Percentiles rank a stretch among this genome's conserved stretches.
phyloP scores from a whole-genome alignment of 176 grass and related monocot genomes.

The Cenchrus fungigraminus region DNA sequence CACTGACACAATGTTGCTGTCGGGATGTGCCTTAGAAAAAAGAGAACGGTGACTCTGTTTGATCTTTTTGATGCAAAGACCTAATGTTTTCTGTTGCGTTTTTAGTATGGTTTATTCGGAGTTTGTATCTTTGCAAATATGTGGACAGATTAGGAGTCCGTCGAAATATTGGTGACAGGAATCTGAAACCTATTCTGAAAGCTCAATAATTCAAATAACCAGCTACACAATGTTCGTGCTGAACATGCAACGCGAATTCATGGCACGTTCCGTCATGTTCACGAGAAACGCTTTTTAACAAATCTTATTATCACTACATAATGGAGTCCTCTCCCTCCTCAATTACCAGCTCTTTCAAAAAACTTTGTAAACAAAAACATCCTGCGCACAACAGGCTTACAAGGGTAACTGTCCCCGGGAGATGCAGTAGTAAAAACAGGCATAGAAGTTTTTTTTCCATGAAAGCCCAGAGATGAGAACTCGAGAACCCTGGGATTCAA shows the following conservation, averaged over 20 bases:
- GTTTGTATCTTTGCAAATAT: neutral
- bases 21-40: conserved; percentile 21
- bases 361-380: conserved; percentile 34
- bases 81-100: neutral
- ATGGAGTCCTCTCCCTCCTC: conserved; percentile 46
- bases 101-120: neutral
- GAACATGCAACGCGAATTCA: neutral
- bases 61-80: neutral
- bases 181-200: neutral
- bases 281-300: neutral
- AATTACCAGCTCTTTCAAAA: conserved; percentile 41
- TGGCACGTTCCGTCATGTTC: neutral
- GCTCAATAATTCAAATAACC: neutral
- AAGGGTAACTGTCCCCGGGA: conserved; percentile 12
- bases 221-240: neutral
- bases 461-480: neutral
- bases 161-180: neutral
- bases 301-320: conserved; percentile 45
- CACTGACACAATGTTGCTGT: neutral
- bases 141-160: neutral
- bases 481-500: neutral
- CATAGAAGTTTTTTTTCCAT: neutral
- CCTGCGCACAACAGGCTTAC: conserved; percentile 38
- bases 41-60: too few species aligned
- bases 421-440: conserved; percentile 23